Percentiles rank a stretch among this genome's conserved stretches.
These are phyloP conservation scores for Orbilia oligospora DNA, from an alignment of 2,329 filamentous ascomycete species.

Conservation along the genomic window DNA sequence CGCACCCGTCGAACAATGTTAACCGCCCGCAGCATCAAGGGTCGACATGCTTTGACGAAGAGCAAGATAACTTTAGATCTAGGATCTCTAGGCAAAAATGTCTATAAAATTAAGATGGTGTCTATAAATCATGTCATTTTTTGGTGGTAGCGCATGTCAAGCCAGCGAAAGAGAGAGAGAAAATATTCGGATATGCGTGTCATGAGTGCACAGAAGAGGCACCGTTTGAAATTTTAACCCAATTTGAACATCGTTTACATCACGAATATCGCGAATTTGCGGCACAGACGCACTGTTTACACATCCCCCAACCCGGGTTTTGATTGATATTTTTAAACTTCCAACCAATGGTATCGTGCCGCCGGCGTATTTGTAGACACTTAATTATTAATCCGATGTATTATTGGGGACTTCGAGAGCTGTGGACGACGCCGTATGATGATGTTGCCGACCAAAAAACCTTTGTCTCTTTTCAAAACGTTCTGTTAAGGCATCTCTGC, in stretches of 20 bases:
- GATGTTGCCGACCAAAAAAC: neutral
- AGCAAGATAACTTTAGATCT: conserved; percentile 27
- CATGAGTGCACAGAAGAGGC: conserved; percentile 15
- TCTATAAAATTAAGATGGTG: neutral
- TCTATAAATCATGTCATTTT: conserved; percentile 16
- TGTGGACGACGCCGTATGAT: neutral
- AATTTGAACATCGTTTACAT: conserved; percentile 12
- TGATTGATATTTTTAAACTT: conserved; percentile 2
- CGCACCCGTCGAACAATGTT: conserved; percentile 28
- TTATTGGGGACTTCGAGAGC: neutral
- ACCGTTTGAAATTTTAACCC: conserved; percentile 27
- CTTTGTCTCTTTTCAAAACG: neutral
- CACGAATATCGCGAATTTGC: conserved; percentile 8
- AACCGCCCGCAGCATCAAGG: conserved; percentile 29
- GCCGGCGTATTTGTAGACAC: neutral
- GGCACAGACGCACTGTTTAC: conserved; percentile 8
- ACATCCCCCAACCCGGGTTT: neutral
- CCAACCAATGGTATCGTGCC: conserved; percentile 5
- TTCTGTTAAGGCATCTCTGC: neutral
- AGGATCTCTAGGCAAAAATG: neutral
- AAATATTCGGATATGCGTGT: conserved; percentile 18
- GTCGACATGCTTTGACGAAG: conserved; percentile 25
- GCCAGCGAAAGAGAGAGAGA: too few species aligned
- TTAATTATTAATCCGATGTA: conserved; percentile 11
- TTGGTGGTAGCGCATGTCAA: conserved; percentile 8